Evolutionary conservation across 257 asterid species (phyloP).

Genomic region (Nicotiana obtusifolia): DNA sequence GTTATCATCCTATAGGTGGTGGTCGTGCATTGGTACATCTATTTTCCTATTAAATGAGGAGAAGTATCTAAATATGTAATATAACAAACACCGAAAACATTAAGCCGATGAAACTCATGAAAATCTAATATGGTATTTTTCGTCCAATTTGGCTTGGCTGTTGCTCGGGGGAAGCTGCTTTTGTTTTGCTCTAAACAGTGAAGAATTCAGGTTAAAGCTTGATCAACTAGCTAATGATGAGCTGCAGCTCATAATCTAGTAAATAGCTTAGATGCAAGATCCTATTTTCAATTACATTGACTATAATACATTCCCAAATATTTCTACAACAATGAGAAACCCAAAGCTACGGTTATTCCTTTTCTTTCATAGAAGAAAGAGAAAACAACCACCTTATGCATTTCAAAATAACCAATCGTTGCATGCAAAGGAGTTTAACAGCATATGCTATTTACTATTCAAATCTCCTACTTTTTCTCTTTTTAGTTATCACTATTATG

Average conservation of each 20-base stretch:
- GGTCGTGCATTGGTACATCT: neutral
- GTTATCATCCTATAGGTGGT: neutral
- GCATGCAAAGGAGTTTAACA: neutral
- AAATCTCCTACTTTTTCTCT: neutral
- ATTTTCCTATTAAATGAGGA: neutral
- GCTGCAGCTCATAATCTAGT: neutral
- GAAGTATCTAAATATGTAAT: neutral
- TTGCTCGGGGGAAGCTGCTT: neutral
- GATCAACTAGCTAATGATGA: neutral
- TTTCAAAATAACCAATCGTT: neutral
- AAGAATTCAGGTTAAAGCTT: conserved; percentile 4
- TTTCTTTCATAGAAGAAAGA: conserved; percentile 1
- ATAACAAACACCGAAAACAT: neutral
- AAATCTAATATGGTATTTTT: neutral
- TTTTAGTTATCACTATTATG: neutral
- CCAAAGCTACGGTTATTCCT: neutral
- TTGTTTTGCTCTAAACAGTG: neutral
- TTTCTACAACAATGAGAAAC: neutral
- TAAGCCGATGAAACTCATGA: neutral
- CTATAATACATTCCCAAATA: neutral
- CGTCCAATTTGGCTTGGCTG: neutral
- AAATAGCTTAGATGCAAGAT: neutral
- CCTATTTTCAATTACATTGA: neutral
- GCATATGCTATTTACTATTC: neutral
- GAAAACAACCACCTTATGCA: neutral